Base-by-base conservation (phyloP, 352 stramenopile species). In the Phytophthora rubi region DNA sequence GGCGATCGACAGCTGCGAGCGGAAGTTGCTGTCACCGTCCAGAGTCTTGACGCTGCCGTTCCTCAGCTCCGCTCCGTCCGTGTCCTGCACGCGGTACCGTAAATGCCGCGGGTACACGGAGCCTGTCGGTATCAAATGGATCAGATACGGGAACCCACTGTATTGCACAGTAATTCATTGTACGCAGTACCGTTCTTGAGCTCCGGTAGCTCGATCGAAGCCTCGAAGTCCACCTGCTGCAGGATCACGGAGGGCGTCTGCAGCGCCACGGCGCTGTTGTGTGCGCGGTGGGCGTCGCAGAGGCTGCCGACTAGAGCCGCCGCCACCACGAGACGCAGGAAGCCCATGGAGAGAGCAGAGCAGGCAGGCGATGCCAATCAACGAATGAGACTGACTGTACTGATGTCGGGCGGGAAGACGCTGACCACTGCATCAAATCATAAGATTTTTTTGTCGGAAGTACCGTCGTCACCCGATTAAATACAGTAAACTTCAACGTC, bases 31-130 rank as follows among this genome's bases (percentile, higher is more conserved):
- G 4, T 88, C 81, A 10, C 57, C 62, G 57, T 93, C 87, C 52
- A 91, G 60, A 48, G 87, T 95, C 53, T 80, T 76, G 37, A 91
- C 69, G 35, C 76, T 90, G 48, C 80, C 83, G 70, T 92, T 95
- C 30, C 62, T 71, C 53, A 95, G 56, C 21, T 86, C 30, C 39
- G 44, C 59, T 21, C 84, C 86, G 21, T 80, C 65, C 13, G 73
- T 72, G 65, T 91, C 85, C 54, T 85, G 59, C 39, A 95, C 74
- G 12, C 62, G 66, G 62, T 86, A 95, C 62, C 65, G 78, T 28
- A 95, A 70, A 33, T 79, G 74, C 2, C 67, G 72, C 28, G 88
- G 86, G 64, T 93, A 95, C 28, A 95, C 81, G 26, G 85, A 89
- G 33, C 85, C 85, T 92, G 56, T 6, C 51, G 0, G 5, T 23